These are phyloP conservation scores for Anacardium occidentale DNA, from an alignment of 345 rosid genomes.

Conservation along the genomic window DNA sequence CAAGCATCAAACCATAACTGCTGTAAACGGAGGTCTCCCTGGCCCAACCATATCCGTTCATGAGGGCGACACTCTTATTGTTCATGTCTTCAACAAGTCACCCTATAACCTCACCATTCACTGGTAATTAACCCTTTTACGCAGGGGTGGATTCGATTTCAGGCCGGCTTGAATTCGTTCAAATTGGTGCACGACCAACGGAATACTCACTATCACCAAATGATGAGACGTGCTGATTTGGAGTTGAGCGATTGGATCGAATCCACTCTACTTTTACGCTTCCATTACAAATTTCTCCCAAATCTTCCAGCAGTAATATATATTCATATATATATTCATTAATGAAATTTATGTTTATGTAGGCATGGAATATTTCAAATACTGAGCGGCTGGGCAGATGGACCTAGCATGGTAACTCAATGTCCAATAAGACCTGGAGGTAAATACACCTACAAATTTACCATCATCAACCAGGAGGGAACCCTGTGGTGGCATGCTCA, in stretches of 20 bases:
- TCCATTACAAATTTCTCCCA: background rate
- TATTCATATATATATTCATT: too few species aligned
- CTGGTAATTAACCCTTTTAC: conserved; percentile 46
- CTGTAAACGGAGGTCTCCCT: conserved; percentile 72
- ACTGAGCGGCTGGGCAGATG: conserved; percentile 81
- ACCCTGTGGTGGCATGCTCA: conserved; percentile 99
- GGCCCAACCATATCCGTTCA: conserved; percentile 62
- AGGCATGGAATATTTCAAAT: conserved; percentile 87
- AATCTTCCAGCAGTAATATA: background rate
- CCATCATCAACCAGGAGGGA: conserved; percentile 65
- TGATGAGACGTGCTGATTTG: too few species aligned
- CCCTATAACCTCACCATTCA: conserved; percentile 86
- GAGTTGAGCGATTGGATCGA: too few species aligned
- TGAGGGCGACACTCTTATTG: conserved; percentile 75
- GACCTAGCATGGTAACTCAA: conserved; percentile 76
- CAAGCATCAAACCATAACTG: conserved; percentile 53
- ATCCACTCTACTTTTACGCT: too few species aligned
- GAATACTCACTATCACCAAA: too few species aligned
- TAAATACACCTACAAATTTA: conserved; percentile 64
- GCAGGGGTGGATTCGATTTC: too few species aligned
- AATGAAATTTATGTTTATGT: conserved; percentile 3
- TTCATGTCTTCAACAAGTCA: conserved; percentile 72
- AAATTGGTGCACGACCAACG: too few species aligned
- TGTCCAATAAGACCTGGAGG: conserved; percentile 73
- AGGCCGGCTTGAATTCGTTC: too few species aligned